These are phyloP conservation scores for Pythium sp. DNA, from an alignment of 352 stramenopile genomes.

Conservation along the genomic window DNA sequence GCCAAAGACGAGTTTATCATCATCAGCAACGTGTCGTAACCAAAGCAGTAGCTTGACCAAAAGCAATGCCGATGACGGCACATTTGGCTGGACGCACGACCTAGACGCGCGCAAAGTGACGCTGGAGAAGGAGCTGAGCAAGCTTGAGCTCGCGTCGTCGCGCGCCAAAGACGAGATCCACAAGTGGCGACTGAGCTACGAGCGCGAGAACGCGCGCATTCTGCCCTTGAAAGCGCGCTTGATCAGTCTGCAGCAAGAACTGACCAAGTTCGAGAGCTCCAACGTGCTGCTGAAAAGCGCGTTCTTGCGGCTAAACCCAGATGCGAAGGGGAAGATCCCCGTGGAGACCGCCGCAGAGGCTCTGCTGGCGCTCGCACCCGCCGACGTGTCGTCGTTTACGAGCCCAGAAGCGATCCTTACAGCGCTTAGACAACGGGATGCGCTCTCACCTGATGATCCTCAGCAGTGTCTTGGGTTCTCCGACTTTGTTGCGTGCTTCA, in stretches of 20 bases:
- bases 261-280: constrained; percentile 24
- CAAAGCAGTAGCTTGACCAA: not conserved
- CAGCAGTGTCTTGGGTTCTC: constrained; percentile 23
- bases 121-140: constrained; percentile 46
- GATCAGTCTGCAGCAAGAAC: constrained; percentile 19
- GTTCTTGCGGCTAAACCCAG: constrained; percentile 27
- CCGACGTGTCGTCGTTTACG: constrained; percentile 1
- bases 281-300: constrained; percentile 32
- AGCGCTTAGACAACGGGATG: constrained; percentile 13
- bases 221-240: constrained; percentile 36
- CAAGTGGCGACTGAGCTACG: constrained; percentile 36
- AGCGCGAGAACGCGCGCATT: constrained; percentile 48
- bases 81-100: constrained; percentile 4
- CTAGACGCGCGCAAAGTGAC: constrained; percentile 19
- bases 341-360: constrained; percentile 16
- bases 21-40: not conserved
- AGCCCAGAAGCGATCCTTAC: constrained; percentile 14
- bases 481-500: constrained; percentile 34
- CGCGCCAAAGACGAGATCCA: constrained; percentile 40
- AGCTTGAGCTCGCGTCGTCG: constrained; percentile 30
- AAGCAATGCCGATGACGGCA: not conserved
- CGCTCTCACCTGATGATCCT: not conserved
- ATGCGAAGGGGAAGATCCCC: constrained; percentile 14
- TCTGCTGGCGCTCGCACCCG: constrained; percentile 23
- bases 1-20: constrained; percentile 14